Base-by-base conservation (phyloP, 805 yeast genomes). In the Zygotorulaspora chibaensis region DNA sequence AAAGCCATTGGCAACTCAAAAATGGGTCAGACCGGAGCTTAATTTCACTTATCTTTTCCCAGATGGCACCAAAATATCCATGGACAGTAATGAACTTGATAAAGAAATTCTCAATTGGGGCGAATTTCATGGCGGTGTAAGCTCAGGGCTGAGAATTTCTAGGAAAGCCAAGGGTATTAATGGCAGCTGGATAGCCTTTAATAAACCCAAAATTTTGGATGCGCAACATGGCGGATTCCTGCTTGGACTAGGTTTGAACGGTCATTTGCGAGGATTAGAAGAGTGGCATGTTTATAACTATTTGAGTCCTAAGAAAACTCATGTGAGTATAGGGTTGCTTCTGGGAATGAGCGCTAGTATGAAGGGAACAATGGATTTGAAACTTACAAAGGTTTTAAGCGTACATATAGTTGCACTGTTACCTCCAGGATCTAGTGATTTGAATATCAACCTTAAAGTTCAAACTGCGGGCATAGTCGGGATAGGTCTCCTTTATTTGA, bases 231-330 rank as follows among this genome's bases (percentile, higher is more conserved):
- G 96, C 17, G 99, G 99, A 0, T 89, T 93, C 55, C 66, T 93
- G n/a, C 67, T 88, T 15, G 99, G 97, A 0, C 70, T 93, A 20
- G 99, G 99, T 0, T 68, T 93, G 26, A 87, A 87, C 65, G 98
- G 98, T 0, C 96, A 90, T 61, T 67, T 93, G 56, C 80, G 77
- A 46, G 73, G 75, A 35, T 67, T 93, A 20, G 98, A 91, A 58
- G 96, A 93, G 63, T 93, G 98, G 97, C 96, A 90, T 61, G 85
- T 91, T 26, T 93, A 88, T 63, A 90, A 91, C 59, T 89, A 88
- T 54, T 68, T 93, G 43, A 95, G 96, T 0, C 95, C 96, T 0
- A 90, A 93, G 53, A 88, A 87, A 57, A 78, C 84, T 3, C 76
- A 76, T 34, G 87, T 96, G 0, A 87, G 96, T 62, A 82, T 89